Base-by-base conservation (phyloP, 192 early-diverging fungal species). In the Radiomyces spectabilis region DNA sequence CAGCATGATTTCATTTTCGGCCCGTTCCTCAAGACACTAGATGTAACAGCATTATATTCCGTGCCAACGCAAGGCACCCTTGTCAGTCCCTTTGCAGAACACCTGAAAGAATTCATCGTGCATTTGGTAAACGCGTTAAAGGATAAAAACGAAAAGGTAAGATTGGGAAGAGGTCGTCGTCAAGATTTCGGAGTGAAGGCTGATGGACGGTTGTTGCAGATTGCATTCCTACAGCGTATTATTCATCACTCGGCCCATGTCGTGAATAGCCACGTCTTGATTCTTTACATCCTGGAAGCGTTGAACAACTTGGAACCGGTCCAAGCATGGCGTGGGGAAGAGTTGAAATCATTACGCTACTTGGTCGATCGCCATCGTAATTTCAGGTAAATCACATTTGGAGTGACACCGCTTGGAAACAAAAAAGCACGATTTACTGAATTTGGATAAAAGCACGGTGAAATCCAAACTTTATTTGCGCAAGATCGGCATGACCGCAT, bases 171-270 rank as follows among this genome's bases (percentile, higher is more conserved):
- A 16, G 15, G 10, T 9, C 15, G 24, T 16, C 42, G 42, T 19
- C 15, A 43, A 43, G 42, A 39, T 15, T 44, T 31, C 13, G 9
- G 6, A 2, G 51, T 18, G 15, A 41, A 55, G 25, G 19, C 8
- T 16, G 15, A 31, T 45, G 13, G 5, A 26, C 25, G 18, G 34
- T 41, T 27, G 40, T 2, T 32, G 18, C 13, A 59, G 48, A 41
- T 18, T 10, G 43, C 32, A 1, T 51, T 66, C 8, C 34, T 66
- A 13, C 45, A 41, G 7, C 64, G 60, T 27, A 34, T 66, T 22
- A 59, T 66, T 26, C 64, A 66, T 40, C 64, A 66, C 44, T 16
- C 60, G 5, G 51, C 57, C 0, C 58, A 60, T 55, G 57, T 66
- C 10, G 40, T 51, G 21, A 50, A 43, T 0, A 60, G 64, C 8